Base-by-base conservation (phyloP, 2,329 filamentous ascomycete genomes). In the Lasiodiplodia gonubiensis region DNA sequence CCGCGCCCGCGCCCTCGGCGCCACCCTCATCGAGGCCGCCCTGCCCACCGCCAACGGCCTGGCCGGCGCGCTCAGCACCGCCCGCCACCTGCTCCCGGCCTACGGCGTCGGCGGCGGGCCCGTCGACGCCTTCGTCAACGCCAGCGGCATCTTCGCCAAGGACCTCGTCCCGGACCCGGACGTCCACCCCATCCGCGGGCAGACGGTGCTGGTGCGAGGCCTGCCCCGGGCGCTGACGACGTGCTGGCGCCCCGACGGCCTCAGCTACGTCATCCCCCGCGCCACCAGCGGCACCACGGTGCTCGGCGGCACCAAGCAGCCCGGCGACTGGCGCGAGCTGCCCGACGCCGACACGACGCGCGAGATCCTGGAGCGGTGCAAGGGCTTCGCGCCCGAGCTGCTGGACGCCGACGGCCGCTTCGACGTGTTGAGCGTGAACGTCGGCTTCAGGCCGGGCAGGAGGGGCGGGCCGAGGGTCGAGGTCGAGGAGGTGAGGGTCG, bases 151-250 rank as follows among this genome's bases (percentile, higher is more conserved):
- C 3, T 75, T 74, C 4, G 81, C 82, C 2, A 67, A 68, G 37
- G 70, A 71, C 27, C 73, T 85, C 11, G 77, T 80, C 12, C 70
- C 71, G 0, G 78, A 80, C 67, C 67, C 70, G 0, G 69, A 65
- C 1, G 71, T 84, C 63, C 79, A 76, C 68, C 82, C 82, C 0
- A 77, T 83, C 49, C 73, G 80, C 14, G 83, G 82, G 5, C 82
- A 84, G 68, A 84, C 82, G 0, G 74, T 84, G 1, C 71, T 83
- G 1, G 81, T 84, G 1, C 78, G 76, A 61, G 80, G 82, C 14
- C 76, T 80, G 68, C 27, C 75, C 74, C n/a, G 70, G 74, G 63
- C 76, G 72, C 39, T 67, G 74, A 57, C 33, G 21, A 68, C 64
- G 25, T 67, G 65, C 21, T 57, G 68, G 27, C 67, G 72, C 3